These are phyloP conservation scores for Smithsoniella earleae DNA, from an alignment of 163 green algal genomes.

Conservation along the genomic window DNA sequence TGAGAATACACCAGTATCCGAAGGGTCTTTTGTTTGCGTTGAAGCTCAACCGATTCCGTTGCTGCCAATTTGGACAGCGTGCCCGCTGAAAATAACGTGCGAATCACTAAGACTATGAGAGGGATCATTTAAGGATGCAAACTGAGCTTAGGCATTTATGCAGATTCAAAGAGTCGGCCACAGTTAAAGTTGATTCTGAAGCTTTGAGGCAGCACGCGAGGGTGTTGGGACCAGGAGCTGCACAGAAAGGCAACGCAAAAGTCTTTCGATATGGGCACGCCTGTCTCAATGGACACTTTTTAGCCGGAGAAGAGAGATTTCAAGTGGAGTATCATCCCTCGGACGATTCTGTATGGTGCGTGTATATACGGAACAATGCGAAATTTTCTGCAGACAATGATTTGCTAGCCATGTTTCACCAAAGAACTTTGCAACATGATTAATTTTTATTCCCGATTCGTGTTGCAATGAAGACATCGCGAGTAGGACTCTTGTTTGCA, in stretches of 20 bases:
- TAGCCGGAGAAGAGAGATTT: background rate
- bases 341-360: conserved; percentile 6
- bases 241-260: background rate
- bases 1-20: background rate
- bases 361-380: no score
- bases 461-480: no score
- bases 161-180: conserved; percentile 2
- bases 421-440: no score
- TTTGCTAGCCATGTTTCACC: no score
- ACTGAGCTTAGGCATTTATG: no score
- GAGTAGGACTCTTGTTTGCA: no score
- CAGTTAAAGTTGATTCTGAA: background rate
- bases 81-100: background rate
- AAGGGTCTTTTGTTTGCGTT: background rate
- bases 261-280: conserved; percentile 5
- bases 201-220: background rate
- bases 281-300: background rate
- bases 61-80: conserved; percentile 2
- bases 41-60: background rate
- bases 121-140: no score
- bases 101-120: no score
- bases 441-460: no score
- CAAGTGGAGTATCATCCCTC: background rate
- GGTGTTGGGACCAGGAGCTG: background rate
- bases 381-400: no score